Evolutionary conservation across 176 grass and related monocot species (phyloP).

Genomic region (Poa annua): DNA sequence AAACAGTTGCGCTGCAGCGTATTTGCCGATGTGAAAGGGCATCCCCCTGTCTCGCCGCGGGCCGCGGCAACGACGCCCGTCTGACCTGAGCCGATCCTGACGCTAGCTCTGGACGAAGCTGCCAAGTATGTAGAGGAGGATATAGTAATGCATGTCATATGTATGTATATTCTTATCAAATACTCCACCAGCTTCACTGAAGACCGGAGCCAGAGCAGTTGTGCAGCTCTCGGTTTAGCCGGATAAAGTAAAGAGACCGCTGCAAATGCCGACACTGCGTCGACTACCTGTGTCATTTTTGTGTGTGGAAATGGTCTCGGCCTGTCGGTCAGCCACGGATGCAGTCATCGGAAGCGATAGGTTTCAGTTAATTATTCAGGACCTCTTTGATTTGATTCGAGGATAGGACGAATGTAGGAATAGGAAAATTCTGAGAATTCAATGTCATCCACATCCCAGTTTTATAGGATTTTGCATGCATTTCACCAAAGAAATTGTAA

Average conservation of each 20-base stretch:
- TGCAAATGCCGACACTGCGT: neutral
- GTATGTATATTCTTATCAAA: neutral
- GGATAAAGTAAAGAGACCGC: neutral
- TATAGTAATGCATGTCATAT: too few species aligned
- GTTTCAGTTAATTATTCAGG: neutral
- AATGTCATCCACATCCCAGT: too few species aligned
- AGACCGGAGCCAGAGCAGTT: neutral
- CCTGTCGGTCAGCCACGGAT: neutral
- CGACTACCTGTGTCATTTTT: neutral
- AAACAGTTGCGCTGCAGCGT: neutral
- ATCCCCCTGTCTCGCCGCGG: neutral
- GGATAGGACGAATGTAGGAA: too few species aligned
- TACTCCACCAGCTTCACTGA: neutral
- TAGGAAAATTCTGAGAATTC: too few species aligned
- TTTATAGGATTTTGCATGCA: too few species aligned
- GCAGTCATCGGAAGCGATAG: neutral
- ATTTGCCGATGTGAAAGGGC: conserved; percentile 7
- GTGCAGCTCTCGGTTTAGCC: neutral
- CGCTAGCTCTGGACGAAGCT: neutral
- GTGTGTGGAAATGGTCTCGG: neutral
- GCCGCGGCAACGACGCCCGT: neutral
- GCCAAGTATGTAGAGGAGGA: neutral
- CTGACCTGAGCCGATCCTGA: neutral
- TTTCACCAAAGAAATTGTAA: too few species aligned
- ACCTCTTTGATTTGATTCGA: too few species aligned